Conservation (phyloP, 345 rosid genomes). For the Jatropha curcas region DNA sequence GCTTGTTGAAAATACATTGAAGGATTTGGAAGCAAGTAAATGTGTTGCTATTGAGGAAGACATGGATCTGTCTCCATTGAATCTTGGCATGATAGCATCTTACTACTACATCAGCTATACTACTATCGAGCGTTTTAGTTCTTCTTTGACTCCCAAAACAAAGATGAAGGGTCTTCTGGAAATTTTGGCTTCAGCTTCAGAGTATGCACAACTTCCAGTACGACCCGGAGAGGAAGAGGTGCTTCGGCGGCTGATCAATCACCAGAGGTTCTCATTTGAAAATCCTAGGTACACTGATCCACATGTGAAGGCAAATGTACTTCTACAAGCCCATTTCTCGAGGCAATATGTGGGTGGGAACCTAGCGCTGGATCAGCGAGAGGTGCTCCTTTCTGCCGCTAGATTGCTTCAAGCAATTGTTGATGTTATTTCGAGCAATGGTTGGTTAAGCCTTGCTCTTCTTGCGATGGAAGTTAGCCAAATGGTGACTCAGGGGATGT, state of each 20-base stretch:
- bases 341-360: conserved; percentile 75
- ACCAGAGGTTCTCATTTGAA: conserved; percentile 90
- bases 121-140: conserved; percentile 89
- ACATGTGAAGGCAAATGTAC: conserved; percentile 83
- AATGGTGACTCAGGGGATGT: conserved; percentile 95
- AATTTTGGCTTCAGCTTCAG: conserved; percentile 84
- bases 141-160: conserved; percentile 73
- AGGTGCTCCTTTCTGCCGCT: conserved; percentile 68
- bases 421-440: conserved; percentile 86
- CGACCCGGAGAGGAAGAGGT: conserved; percentile 89
- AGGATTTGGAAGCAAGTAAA: conserved; percentile 78
- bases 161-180: conserved; percentile 95
- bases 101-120: conserved; percentile 85
- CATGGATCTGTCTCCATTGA: conserved; percentile 71
- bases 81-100: conserved; percentile 90
- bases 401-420: conserved; percentile 90
- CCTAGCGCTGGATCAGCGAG: conserved; percentile 75
- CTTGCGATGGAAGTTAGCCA: conserved; percentile 92
- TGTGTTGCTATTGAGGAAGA: conserved; percentile 79
- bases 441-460: conserved; percentile 88
- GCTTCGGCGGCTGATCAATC: conserved; percentile 72
- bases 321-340: conserved; percentile 94
- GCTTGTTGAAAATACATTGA: conserved; percentile 84
- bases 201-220: conserved; percentile 73
- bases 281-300: conserved; percentile 74